phyloP scores from a whole-genome alignment of 192 early-diverging fungal genomes.

The Spizellomyces sp. region DNA sequence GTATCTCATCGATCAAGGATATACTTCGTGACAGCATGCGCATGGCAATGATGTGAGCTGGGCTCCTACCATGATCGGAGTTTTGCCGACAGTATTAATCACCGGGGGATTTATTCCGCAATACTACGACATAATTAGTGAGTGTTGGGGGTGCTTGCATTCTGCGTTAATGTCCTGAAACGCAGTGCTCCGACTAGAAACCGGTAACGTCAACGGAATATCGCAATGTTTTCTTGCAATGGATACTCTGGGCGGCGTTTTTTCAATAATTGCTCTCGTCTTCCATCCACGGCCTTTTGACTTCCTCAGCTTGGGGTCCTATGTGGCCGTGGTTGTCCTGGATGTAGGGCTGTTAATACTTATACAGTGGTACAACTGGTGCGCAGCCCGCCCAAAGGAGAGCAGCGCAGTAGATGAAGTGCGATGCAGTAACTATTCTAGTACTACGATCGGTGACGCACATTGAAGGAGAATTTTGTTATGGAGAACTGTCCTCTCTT shows the following conservation, averaged over 20 bases:
- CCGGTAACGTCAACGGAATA: slow-evolving; percentile 10
- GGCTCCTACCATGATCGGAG: slow-evolving; percentile 10
- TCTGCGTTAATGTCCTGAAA: too few species aligned
- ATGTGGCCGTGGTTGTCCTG: slow-evolving; percentile 8
- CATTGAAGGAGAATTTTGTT: too few species aligned
- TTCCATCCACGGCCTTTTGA: slow-evolving; percentile 3
- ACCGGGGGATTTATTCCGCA: slow-evolving; percentile 31
- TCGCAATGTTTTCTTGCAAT: slow-evolving; percentile 26
- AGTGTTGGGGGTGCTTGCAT: too few species aligned
- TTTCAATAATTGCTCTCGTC: slow-evolving; percentile 21
- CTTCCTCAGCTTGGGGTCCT: slow-evolving; percentile 4
- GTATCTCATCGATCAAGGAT: neutral
- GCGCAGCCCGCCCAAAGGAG: too few species aligned
- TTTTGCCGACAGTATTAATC: slow-evolving; percentile 32
- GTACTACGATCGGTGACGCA: too few species aligned
- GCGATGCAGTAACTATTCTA: too few species aligned
- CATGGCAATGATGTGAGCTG: neutral
- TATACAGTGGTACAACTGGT: neutral
- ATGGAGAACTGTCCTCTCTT: too few species aligned
- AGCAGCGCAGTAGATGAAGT: too few species aligned
- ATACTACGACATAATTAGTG: neutral
- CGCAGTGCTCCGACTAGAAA: neutral
- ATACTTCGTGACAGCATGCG: neutral
- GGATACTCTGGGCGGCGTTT: slow-evolving; percentile 26
- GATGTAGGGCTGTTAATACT: slow-evolving; percentile 14